Percentiles rank a stretch among this genome's conserved stretches.
Conservation (phyloP, 163 green algal species). For the Botryococcus braunii region DNA sequence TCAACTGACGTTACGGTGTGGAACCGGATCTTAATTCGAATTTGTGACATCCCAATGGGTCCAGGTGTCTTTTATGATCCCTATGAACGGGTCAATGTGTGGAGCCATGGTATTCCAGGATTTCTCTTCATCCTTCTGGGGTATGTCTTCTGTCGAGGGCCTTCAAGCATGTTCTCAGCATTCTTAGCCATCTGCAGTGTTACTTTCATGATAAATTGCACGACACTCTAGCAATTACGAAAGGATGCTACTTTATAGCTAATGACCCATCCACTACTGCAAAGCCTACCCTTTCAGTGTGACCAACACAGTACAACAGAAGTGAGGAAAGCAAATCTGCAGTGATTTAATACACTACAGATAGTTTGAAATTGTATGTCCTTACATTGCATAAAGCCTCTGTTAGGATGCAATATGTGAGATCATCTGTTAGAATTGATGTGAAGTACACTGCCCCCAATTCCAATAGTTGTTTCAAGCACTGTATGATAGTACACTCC, state of each 20-base stretch:
- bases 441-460: too few relatives aligned
- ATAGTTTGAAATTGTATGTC: too few relatives aligned
- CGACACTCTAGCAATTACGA: neutral
- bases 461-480: too few relatives aligned
- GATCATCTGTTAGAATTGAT: too few relatives aligned
- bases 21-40: neutral
- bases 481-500: too few relatives aligned
- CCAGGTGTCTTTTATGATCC: constrained; percentile 57
- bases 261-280: too few relatives aligned
- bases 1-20: neutral
- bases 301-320: neutral
- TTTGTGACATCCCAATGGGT: neutral
- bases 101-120: constrained; percentile 62
- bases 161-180: neutral
- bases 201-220: neutral
- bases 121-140: constrained; percentile 44
- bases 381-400: too few relatives aligned
- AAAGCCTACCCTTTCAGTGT: too few relatives aligned
- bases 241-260: constrained; percentile 8
- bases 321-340: too few relatives aligned
- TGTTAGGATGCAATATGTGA: too few relatives aligned
- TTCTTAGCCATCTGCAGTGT: neutral
- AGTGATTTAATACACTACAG: too few relatives aligned
- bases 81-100: constrained; percentile 86
- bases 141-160: constrained; percentile 30